Percentiles rank a stretch among this genome's conserved stretches.
These are phyloP conservation scores for Taphrina wiesneri DNA, from an alignment of 1,139 yeast species.

Conservation along the genomic window DNA sequence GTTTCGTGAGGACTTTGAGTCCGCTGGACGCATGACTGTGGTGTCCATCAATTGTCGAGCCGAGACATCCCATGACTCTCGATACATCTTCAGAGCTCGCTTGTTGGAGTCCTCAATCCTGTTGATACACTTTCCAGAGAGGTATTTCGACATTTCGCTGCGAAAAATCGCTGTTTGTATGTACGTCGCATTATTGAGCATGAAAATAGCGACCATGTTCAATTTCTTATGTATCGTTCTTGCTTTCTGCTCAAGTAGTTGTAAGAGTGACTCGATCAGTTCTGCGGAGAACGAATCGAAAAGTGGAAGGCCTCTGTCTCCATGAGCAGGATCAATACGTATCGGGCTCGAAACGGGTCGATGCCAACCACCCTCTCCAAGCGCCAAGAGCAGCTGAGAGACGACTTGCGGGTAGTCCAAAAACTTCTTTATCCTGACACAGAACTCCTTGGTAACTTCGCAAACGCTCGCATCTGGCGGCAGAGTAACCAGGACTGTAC, in stretches of 20 bases:
- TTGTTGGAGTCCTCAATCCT: constrained; percentile 64
- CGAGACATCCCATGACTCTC: constrained; percentile 72
- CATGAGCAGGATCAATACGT: background rate
- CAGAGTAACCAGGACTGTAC: constrained; percentile 8
- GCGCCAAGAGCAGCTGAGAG: constrained; percentile 15
- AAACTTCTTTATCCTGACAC: constrained; percentile 21
- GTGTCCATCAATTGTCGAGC: constrained; percentile 71
- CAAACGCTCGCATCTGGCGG: constrained; percentile 30
- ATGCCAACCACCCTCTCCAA: constrained; percentile 36
- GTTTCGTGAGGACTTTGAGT: constrained; percentile 45
- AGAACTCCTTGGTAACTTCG: constrained; percentile 23
- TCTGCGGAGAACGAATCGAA: constrained; percentile 23
- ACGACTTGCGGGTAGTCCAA: constrained; percentile 30
- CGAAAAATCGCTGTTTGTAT: constrained; percentile 8
- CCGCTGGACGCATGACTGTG: constrained; percentile 58
- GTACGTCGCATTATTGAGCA: constrained; percentile 33
- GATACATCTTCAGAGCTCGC: constrained; percentile 70
- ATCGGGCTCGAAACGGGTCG: constrained; percentile 8
- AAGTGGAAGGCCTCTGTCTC: background rate
- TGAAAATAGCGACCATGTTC: constrained; percentile 25
- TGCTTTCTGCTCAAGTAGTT: constrained; percentile 32
- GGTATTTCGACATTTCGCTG: constrained; percentile 11
- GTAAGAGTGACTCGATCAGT: constrained; percentile 18
- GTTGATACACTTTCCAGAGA: constrained; percentile 44
- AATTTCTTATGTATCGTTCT: constrained; percentile 17